Conservation (phyloP, 257 asterid genomes). For the Cynanchum wilfordii region DNA sequence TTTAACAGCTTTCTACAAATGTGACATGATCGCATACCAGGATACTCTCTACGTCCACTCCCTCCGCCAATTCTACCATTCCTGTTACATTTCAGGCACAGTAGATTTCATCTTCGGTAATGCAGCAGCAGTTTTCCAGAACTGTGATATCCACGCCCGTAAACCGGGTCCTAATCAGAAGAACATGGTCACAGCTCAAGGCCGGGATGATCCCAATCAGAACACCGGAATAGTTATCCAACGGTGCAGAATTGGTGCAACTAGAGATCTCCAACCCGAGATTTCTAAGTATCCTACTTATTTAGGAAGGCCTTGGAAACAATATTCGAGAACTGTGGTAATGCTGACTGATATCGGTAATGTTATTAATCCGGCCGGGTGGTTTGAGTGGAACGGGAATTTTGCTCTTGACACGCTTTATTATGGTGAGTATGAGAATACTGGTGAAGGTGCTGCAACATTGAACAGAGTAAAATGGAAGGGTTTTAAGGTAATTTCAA, state of each 20-base stretch:
- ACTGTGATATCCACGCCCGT: conserved; percentile 58
- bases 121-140: conserved; percentile 53
- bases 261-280: conserved; percentile 38
- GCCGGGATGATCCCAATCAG: conserved; percentile 60
- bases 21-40: conserved; percentile 61
- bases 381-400: conserved; percentile 64
- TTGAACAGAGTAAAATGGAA: conserved; percentile 47
- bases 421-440: conserved; percentile 55
- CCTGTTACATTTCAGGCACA: conserved; percentile 57
- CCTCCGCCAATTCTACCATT: conserved; percentile 57
- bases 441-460: conserved; percentile 52
- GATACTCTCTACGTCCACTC: conserved; percentile 74
- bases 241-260: conserved; percentile 45
- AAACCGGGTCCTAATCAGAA: conserved; percentile 44
- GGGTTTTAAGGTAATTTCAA: conserved; percentile 50
- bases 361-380: conserved; percentile 54
- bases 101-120: conserved; percentile 76
- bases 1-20: conserved; percentile 54
- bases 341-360: conserved; percentile 36
- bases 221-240: conserved; percentile 64
- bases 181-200: conserved; percentile 53
- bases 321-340: conserved; percentile 56
- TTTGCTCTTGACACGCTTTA: conserved; percentile 54
- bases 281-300: conserved; percentile 28
- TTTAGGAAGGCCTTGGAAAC: conserved; percentile 68